A percentile compares a stretch with the other conserved stretches of the same genome.
phyloP scores from a whole-genome alignment of 176 grass and related monocot species.

The Lolium multiflorum region DNA sequence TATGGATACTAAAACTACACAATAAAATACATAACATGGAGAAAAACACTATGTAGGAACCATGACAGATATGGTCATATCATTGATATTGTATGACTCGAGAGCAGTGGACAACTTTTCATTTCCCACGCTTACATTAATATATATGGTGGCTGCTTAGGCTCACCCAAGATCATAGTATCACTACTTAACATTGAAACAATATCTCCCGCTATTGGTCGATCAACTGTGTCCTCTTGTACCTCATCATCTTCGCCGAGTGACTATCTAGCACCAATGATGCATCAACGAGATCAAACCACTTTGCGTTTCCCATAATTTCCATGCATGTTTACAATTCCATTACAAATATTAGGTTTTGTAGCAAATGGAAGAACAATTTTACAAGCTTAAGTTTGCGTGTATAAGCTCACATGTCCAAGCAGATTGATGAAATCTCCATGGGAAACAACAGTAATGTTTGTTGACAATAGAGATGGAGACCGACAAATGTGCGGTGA shows the following conservation, averaged over 20 bases:
- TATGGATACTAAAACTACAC: not conserved
- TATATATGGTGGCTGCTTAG: conserved; percentile 27
- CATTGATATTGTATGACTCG: conserved; percentile 10
- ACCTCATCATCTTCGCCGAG: not conserved
- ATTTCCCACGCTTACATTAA: conserved; percentile 21
- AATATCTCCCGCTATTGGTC: conserved; percentile 26
- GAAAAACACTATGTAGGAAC: not conserved
- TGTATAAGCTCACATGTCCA: conserved; percentile 16
- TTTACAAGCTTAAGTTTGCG: not conserved
- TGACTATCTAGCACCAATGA: conserved; percentile 5
- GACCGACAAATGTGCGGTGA: no score
- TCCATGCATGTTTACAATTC: conserved; percentile 28
- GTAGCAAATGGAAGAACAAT: not conserved
- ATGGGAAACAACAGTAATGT: no score
- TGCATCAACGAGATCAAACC: conserved; percentile 17
- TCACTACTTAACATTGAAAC: conserved; percentile 14
- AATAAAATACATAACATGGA: not conserved
- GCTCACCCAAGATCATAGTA: conserved; percentile 13
- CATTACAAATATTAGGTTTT: not conserved
- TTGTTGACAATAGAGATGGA: no score
- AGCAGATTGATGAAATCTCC: conserved; percentile 18
- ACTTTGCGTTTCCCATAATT: conserved; percentile 18
- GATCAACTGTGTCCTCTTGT: conserved; percentile 24
- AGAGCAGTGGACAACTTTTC: not conserved
- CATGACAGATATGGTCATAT: not conserved